Evolutionary conservation across 495 filamentous ascomycete genomes (phyloP).

Genomic region (Neurospora intermedia): DNA sequence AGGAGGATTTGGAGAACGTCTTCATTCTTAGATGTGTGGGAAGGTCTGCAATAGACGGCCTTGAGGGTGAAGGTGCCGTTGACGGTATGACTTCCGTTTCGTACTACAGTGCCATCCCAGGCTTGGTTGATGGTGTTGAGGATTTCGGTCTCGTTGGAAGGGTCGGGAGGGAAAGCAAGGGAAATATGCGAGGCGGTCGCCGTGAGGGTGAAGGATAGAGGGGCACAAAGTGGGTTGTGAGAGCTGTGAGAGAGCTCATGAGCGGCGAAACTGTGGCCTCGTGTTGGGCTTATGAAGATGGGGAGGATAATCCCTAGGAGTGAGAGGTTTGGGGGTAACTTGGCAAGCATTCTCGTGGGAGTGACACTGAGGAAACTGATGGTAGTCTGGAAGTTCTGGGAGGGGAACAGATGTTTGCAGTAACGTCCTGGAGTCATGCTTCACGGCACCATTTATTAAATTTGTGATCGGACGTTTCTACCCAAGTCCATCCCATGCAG

Average conservation of each 20-base stretch:
- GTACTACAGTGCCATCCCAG: background rate
- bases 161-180: conserved; percentile 2
- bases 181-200: background rate
- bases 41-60: conserved; percentile 8
- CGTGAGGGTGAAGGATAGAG: conserved; percentile 2
- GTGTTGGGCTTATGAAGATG: background rate
- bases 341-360: background rate
- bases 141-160: background rate
- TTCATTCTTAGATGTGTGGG: background rate
- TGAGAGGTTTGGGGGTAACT: background rate
- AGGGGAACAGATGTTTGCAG: background rate
- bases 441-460: background rate
- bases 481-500: background rate
- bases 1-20: conserved; percentile 14
- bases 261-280: background rate
- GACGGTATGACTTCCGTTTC: conserved; percentile 1
- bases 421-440: too few species aligned
- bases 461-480: background rate
- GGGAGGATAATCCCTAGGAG: background rate
- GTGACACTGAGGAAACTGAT: background rate
- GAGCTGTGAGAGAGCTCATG: background rate
- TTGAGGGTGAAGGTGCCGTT: conserved; percentile 4
- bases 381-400: background rate
- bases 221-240: background rate
- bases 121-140: background rate